A percentile compares a stretch with the other conserved stretches of the same genome.
Conservation (phyloP, 140 eudicot species). For the Cichorium intybus region DNA sequence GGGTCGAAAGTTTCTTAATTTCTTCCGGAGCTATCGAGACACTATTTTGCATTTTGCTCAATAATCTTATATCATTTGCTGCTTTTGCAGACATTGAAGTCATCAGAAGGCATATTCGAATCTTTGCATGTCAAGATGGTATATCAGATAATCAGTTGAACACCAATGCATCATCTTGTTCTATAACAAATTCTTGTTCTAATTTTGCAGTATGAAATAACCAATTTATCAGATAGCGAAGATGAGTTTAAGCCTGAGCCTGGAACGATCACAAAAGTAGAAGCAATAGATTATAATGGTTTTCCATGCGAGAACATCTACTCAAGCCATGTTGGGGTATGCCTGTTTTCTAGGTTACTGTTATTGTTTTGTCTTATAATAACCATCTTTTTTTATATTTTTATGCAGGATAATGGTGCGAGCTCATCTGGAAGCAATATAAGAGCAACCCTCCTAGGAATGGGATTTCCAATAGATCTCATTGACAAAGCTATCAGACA, state of each 20-base stretch:
- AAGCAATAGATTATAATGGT: conserved; percentile 40
- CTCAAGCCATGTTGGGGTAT: conserved; percentile 43
- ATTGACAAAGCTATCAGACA: conserved; percentile 75
- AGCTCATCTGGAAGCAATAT: conserved; percentile 82
- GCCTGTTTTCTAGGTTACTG: conserved; percentile 10
- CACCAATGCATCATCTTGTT: conserved; percentile 5
- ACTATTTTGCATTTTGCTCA: not conserved
- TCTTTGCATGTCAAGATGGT: conserved; percentile 28
- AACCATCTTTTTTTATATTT: not conserved
- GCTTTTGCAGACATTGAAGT: not conserved
- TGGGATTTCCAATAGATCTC: conserved; percentile 78
- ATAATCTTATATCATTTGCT: not conserved
- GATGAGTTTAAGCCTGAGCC: conserved; percentile 29
- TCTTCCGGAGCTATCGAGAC: not conserved
- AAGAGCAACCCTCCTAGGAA: conserved; percentile 75
- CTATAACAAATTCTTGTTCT: not conserved
- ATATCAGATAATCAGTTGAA: not conserved
- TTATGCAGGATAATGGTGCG: conserved; percentile 60
- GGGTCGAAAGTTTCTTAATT: not conserved
- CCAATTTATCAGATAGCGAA: conserved; percentile 45
- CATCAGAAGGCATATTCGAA: too few relatives aligned
- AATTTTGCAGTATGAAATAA: conserved; percentile 37
- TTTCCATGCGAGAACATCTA: conserved; percentile 24
- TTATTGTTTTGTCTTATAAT: not conserved
- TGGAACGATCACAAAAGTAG: conserved; percentile 41